Evolutionary conservation across 2,329 filamentous ascomycete genomes (phyloP).

Genomic region (Colletotrichum simmondsii): DNA sequence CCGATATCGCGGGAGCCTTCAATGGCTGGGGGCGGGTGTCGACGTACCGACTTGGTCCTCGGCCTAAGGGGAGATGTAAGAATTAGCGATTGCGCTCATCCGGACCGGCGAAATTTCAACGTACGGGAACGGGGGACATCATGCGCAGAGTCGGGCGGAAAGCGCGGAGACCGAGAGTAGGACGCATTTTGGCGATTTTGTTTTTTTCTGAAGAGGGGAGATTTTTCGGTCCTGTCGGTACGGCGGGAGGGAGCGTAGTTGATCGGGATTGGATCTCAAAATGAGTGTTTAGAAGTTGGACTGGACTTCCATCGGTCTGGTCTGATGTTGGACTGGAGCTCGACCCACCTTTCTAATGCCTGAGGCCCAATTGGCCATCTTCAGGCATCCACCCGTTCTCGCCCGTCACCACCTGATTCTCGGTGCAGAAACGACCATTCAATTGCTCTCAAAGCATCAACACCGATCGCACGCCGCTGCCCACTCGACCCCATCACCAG

Average conservation of each 20-base stretch:
- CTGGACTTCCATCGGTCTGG: slow-evolving; percentile 27
- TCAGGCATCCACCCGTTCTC: slow-evolving; percentile 35
- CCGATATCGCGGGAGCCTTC: slow-evolving; percentile 17
- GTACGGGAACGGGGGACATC: slow-evolving; percentile 79
- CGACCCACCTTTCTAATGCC: slow-evolving; percentile 39
- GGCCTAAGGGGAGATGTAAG: slow-evolving; percentile 58
- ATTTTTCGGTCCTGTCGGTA: slow-evolving; percentile 29
- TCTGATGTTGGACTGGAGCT: slow-evolving; percentile 33
- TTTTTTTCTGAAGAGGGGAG: slow-evolving; percentile 17
- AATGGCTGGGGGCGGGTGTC: slow-evolving; percentile 36
- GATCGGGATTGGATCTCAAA: slow-evolving; percentile 41
- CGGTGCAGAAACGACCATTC: slow-evolving; percentile 38
- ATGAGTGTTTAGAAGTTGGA: slow-evolving; percentile 34
- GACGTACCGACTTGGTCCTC: slow-evolving; percentile 76
- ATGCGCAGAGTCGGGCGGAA: slow-evolving; percentile 73
- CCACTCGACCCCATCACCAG: slow-evolving; percentile 47
- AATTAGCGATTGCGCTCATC: slow-evolving; percentile 41
- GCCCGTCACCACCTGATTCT: slow-evolving; percentile 53
- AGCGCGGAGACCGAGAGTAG: slow-evolving; percentile 74
- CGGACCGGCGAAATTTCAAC: slow-evolving; percentile 45
- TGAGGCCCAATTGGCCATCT: slow-evolving; percentile 42
- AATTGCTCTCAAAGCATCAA: slow-evolving; percentile 42
- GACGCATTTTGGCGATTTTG: slow-evolving; percentile 67
- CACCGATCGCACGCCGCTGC: slow-evolving; percentile 48
- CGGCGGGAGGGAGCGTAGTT: slow-evolving; percentile 36